phyloP scores from a whole-genome alignment of 805 yeast species.

The Schwanniomyces pseudopolymorphus region DNA sequence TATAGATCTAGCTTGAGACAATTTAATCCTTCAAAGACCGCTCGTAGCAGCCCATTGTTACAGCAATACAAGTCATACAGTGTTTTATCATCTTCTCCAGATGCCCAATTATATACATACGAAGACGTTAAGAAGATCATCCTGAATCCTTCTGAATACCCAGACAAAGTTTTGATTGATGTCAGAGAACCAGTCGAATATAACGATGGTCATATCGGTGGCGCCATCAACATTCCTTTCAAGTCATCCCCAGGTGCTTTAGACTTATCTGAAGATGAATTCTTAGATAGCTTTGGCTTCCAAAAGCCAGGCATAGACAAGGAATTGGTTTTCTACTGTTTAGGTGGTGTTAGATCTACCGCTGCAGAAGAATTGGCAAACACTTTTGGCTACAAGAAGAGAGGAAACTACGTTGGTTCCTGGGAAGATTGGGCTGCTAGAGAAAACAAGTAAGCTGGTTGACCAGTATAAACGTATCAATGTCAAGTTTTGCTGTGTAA shows the following conservation, averaged over 20 bases:
- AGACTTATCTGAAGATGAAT: constrained; percentile 74
- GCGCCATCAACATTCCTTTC: constrained; percentile 83
- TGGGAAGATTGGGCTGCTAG: constrained; percentile 75
- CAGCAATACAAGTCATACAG: constrained; percentile 26
- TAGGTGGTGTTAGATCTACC: constrained; percentile 87
- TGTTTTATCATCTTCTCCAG: constrained; percentile 36
- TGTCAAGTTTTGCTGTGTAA: not conserved
- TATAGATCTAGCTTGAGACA: constrained; percentile 1
- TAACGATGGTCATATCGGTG: constrained; percentile 74
- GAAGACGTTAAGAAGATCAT: constrained; percentile 49
- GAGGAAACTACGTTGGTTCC: constrained; percentile 87
- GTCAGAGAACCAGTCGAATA: constrained; percentile 90
- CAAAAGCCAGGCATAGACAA: constrained; percentile 70
- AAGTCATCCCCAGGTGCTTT: constrained; percentile 92
- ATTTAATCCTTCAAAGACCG: not conserved
- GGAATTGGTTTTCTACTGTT: constrained; percentile 85
- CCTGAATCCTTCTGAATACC: constrained; percentile 36
- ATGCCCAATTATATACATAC: constrained; percentile 53
- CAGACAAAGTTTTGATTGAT: constrained; percentile 66
- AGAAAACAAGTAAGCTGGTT: constrained; percentile 20
- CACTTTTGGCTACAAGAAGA: constrained; percentile 80
- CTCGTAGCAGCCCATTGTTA: constrained; percentile 1
- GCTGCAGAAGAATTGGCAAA: constrained; percentile 90
- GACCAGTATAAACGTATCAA: not conserved
- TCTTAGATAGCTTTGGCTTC: constrained; percentile 77